These are phyloP conservation scores for Dactylellina haptotyla DNA, from an alignment of 2,329 filamentous ascomycete genomes.

Conservation along the genomic window DNA sequence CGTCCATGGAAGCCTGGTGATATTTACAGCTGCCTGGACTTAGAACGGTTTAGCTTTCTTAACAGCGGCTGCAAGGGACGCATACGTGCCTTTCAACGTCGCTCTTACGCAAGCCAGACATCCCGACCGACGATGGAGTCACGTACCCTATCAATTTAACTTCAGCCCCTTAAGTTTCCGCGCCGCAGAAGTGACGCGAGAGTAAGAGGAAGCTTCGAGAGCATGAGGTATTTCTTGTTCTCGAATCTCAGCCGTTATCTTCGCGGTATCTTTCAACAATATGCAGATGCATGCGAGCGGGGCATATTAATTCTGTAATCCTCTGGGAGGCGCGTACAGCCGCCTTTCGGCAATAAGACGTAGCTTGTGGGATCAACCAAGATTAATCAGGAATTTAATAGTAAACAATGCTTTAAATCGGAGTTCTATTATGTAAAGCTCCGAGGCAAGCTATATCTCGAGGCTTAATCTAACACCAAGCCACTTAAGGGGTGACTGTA, in stretches of 20 bases:
- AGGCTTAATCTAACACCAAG: background rate
- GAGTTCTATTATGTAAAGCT: too few relatives aligned
- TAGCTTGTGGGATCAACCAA: background rate
- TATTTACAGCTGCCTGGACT: slow-evolving; percentile 53
- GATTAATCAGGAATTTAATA: background rate
- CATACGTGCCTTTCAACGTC: slow-evolving; percentile 13
- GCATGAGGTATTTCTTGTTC: slow-evolving; percentile 19
- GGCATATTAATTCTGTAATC: background rate
- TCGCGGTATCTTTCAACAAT: background rate
- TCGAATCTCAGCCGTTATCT: slow-evolving; percentile 23
- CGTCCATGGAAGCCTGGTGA: slow-evolving; percentile 46
- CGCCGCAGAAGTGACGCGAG: slow-evolving; percentile 6
- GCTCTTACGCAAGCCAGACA: slow-evolving; percentile 26
- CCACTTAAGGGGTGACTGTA: background rate
- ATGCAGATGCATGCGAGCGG: slow-evolving; percentile 1
- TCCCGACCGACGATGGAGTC: background rate
- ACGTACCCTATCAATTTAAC: slow-evolving; percentile 1
- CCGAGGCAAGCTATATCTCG: background rate
- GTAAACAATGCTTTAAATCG: too few relatives aligned
- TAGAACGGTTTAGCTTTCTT: slow-evolving; percentile 30
- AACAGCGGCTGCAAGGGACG: slow-evolving; percentile 41
- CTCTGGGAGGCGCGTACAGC: background rate
- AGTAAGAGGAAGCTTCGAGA: slow-evolving; percentile 3
- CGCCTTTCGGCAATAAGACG: background rate
- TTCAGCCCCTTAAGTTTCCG: background rate